Conservation (phyloP, 345 rosid species). For the Brassica incana region DNA sequence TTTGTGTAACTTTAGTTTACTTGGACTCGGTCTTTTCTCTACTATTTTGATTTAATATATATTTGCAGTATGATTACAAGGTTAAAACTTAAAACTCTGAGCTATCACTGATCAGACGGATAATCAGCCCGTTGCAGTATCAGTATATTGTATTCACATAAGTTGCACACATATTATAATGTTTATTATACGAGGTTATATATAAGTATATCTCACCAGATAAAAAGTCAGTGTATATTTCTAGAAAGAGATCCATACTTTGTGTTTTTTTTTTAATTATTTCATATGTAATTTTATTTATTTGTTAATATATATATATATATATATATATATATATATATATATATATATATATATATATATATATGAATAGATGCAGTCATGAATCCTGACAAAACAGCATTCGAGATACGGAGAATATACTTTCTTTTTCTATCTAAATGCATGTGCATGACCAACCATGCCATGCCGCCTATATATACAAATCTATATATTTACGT, state of each 20-base stretch:
- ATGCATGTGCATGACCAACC: slow-evolving; percentile 18
- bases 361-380: slow-evolving; percentile 23
- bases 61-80: background rate
- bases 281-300: background rate
- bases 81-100: background rate
- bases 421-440: background rate
- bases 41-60: background rate
- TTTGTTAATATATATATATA: too few species aligned
- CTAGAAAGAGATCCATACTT: background rate
- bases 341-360: too few species aligned
- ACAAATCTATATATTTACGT: background rate
- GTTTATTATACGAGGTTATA: background rate
- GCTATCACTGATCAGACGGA: background rate
- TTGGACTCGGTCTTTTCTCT: background rate
- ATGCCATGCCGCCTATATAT: background rate
- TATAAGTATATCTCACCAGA: background rate
- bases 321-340: too few species aligned
- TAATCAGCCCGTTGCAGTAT: background rate
- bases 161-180: background rate
- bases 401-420: slow-evolving; percentile 12
- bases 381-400: slow-evolving; percentile 19
- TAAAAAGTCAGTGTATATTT: background rate
- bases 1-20: too few species aligned
- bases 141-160: background rate
- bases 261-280: background rate